Evolutionary conservation across 2,329 filamentous ascomycete species (phyloP).

Genomic region (Colletotrichum gigasporum): DNA sequence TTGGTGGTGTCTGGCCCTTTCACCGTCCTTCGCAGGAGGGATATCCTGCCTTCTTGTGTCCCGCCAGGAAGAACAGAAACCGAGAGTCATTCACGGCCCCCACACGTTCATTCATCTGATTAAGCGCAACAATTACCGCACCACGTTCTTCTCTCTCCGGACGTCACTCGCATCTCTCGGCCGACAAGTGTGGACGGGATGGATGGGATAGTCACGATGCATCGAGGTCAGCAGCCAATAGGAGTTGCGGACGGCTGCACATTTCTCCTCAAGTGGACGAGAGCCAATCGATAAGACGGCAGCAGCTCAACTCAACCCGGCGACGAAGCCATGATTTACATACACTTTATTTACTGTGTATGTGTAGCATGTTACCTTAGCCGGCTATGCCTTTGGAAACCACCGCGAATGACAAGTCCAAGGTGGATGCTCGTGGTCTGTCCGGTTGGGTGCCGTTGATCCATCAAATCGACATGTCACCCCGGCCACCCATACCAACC

Average conservation of each 20-base stretch:
- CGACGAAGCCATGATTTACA: neutral
- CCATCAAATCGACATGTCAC: no score
- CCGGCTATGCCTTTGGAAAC: no score
- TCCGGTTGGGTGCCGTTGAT: constrained; percentile 31
- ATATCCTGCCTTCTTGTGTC: neutral
- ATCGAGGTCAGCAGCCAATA: constrained; percentile 27
- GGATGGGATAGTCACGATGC: neutral
- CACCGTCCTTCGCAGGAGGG: neutral
- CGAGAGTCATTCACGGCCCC: neutral
- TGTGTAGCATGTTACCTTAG: no score
- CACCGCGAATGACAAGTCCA: constrained; percentile 8
- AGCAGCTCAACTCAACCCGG: neutral
- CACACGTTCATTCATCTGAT: neutral
- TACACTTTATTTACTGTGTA: no score
- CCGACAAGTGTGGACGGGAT: neutral
- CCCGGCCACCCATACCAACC: neutral
- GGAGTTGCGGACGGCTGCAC: constrained; percentile 23
- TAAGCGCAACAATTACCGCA: neutral
- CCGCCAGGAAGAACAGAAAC: neutral
- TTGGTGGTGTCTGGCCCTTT: neutral
- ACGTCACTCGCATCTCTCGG: neutral
- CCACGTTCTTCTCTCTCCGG: neutral
- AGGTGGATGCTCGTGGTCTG: constrained; percentile 26
- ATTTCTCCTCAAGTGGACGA: constrained; percentile 23
- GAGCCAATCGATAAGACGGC: constrained; percentile 17